Evolutionary conservation across 1,139 yeast species (phyloP), one percentile per base, ranked within the genome.

Genomic region (Zygosaccharomyces sapae): DNA sequence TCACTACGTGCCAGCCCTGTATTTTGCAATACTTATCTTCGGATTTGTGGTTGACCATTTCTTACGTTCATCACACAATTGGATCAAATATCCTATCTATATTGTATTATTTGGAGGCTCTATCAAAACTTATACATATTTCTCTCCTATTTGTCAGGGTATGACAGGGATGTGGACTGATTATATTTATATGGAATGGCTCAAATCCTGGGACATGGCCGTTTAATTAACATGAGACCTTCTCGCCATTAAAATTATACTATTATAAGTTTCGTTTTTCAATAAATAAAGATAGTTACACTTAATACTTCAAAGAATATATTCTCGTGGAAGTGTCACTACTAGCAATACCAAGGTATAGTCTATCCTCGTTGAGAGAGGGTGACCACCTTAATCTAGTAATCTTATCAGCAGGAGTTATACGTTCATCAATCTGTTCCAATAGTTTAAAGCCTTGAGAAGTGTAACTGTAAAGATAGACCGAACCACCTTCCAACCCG

Each of bases 1-100:
- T 65, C 95, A 85, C 66, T 85, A 85, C 62, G 79, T 83, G 49
- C 95, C 95, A 4, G 90, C 92, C 0, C 72, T 84, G 56, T 85
- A 81, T 66, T 85, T 85, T 69, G 92, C 90, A 45, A 77, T 83
- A 61, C 70, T 83, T 53, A 77, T 81, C 5, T 71, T 80, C 51
- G 83, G 80, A 6, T 83, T 76, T 58, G 74, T 77, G 47, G 63
- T 82, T 33, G 89, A 85, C 50, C 67, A 70, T 40, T 45, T 57
- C 4, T 29, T 62, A 8, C 55, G 55, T 3, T 44, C 48, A 3
- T 34, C 51, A 6, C 44, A 52, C 53, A 36, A 66, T 62, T 45
- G 68, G 67, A 55, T 71, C 9, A 58, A 53, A 40, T 44, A 47
- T 29, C 52, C 60, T 7, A 41, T 55, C 24, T 78, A 71, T 56